A percentile compares a stretch with the other conserved stretches of the same genome.
Conservation (phyloP, 345 rosid species). For the Ceriops tagal region DNA sequence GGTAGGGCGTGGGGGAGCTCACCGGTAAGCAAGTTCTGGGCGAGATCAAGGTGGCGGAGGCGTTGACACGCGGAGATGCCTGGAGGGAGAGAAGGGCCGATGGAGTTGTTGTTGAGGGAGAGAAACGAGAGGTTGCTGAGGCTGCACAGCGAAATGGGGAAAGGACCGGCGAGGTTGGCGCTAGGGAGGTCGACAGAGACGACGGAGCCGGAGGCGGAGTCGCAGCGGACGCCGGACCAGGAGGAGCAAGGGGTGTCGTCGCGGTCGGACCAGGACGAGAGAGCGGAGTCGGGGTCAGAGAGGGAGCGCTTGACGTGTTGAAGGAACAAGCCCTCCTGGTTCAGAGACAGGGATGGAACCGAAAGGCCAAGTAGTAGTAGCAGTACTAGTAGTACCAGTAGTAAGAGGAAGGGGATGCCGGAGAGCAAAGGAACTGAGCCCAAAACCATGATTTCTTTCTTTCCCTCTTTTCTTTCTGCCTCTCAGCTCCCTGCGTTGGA, state of each 20-base stretch:
- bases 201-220: slow-evolving; percentile 39
- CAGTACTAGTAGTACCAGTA: no score
- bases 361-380: slow-evolving; percentile 2
- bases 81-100: slow-evolving; percentile 58
- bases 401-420: slow-evolving; percentile 21
- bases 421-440: neutral
- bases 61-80: slow-evolving; percentile 53
- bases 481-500: no score
- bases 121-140: slow-evolving; percentile 53
- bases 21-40: slow-evolving; percentile 79
- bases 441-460: neutral
- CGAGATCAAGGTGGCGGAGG: slow-evolving; percentile 68
- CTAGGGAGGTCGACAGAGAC: slow-evolving; percentile 61
- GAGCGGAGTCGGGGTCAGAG: slow-evolving; percentile 53
- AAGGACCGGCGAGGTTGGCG: slow-evolving; percentile 60
- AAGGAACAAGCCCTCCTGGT: slow-evolving; percentile 66
- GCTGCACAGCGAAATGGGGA: slow-evolving; percentile 67
- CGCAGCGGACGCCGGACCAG: slow-evolving; percentile 59
- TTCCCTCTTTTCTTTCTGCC: neutral
- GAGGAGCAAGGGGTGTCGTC: slow-evolving; percentile 49
- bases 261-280: slow-evolving; percentile 54
- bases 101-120: slow-evolving; percentile 56
- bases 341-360: slow-evolving; percentile 29
- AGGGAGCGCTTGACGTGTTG: slow-evolving; percentile 42
- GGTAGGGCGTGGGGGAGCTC: slow-evolving; percentile 53